Evolutionary conservation across 768 basidiomycete genomes (phyloP), one percentile per base, ranked within the genome.

Genomic region (Termitomyces sp.): DNA sequence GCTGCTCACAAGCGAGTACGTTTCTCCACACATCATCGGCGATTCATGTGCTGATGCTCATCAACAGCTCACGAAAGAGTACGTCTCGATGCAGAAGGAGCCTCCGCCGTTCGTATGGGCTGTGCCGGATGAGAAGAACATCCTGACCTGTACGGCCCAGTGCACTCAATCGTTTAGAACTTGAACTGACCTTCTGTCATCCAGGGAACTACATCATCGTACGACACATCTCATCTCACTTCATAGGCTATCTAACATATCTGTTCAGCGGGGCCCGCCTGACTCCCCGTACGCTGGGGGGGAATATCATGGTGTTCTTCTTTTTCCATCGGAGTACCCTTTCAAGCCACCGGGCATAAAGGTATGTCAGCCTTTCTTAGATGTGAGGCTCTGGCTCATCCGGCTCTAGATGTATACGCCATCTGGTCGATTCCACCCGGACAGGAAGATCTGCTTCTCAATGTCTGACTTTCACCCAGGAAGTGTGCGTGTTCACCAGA

Each of bases 311-410:
- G 96, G 95, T 0, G 82, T 93, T 20, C 86, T 98, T 56, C 77
- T 93, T 41, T 98, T 98, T 69, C 95, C 95, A 3, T 76, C 91
- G 13, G 95, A 98, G 74, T 98, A 98, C 71, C 93, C 92, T 3
- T 96, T 97, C 79, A 96, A 94, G 72, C 95, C 95, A 0, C 95
- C 95, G 55, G 95, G 95, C 56, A 95, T 98, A 76, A 96, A 96
- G 84, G 91, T 93, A 63, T 23, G 78, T 65, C 57, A 36, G 36
- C 48, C 50, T 49, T 18, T 20, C 18, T 28, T 26, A 48, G 26
- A 58, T 30, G 41, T 36, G 56, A 59, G 47, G 2, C 50, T 12
- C n/a, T 4, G 20, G 44, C 59, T 66, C 50, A 65, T 47, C 9
- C 50, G 30, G 48, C 20, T 41, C 23, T 66, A 95, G 93, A 93